Percentiles rank a stretch among this genome's conserved stretches.
Evolutionary conservation across 495 filamentous ascomycete species (phyloP).

Genomic region (Aspergillus asperescens): DNA sequence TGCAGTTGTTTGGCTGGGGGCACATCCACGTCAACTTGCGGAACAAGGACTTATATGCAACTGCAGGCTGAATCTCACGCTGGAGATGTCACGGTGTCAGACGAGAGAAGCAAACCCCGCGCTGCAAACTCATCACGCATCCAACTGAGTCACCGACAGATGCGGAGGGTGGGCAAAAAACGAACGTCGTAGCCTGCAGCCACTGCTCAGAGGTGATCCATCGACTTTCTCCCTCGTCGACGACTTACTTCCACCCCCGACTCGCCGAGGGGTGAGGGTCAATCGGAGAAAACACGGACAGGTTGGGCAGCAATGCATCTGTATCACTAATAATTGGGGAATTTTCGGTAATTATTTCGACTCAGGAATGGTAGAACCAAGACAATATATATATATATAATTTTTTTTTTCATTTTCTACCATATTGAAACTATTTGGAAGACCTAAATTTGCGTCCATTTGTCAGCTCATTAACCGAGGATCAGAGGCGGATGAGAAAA

Average conservation of each 20-base stretch:
- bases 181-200: too few species aligned
- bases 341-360: slow-evolving; percentile 11
- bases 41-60: slow-evolving; percentile 8
- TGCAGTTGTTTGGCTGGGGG: slow-evolving; percentile 14
- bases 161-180: neutral
- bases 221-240: neutral
- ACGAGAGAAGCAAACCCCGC: neutral
- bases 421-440: neutral
- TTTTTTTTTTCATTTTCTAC: slow-evolving; percentile 14
- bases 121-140: slow-evolving; percentile 6
- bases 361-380: slow-evolving; percentile 4
- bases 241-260: neutral
- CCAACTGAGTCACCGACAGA: neutral
- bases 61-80: slow-evolving; percentile 10
- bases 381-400: too few species aligned
- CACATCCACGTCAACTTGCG: slow-evolving; percentile 22
- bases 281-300: slow-evolving; percentile 16
- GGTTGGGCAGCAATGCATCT: slow-evolving; percentile 46
- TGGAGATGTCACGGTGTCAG: slow-evolving; percentile 7
- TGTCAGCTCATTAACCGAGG: neutral
- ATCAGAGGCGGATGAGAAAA: neutral
- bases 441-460: slow-evolving; percentile 6
- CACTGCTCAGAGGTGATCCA: neutral
- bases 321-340: slow-evolving; percentile 4
- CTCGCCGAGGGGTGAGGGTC: neutral